A percentile compares a stretch with the other conserved stretches of the same genome.
These are phyloP conservation scores for Globisporangium megalacanthum DNA, from an alignment of 352 stramenopile genomes.

Conservation along the genomic window DNA sequence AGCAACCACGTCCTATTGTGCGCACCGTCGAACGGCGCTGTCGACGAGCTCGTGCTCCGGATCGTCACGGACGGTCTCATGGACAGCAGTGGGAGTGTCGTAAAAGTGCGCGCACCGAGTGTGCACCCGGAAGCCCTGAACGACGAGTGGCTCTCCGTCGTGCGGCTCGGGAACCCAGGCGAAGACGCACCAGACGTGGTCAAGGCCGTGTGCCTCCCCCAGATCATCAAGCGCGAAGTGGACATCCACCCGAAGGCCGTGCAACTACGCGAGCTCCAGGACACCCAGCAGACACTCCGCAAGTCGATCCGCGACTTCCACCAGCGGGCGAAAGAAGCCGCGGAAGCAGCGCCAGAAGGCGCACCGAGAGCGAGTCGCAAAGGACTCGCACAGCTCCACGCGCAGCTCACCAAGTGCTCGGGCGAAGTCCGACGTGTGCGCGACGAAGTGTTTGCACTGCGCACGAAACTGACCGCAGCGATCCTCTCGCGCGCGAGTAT, in stretches of 20 bases:
- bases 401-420: conserved; percentile 62
- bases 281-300: conserved; percentile 57
- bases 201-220: conserved; percentile 68
- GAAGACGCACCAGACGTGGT: conserved; percentile 70
- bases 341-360: conserved; percentile 12
- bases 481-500: conserved; percentile 79
- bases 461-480: conserved; percentile 63
- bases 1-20: conserved; percentile 78
- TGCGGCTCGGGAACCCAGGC: conserved; percentile 72
- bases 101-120: conserved; percentile 61
- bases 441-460: conserved; percentile 74
- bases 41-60: conserved; percentile 87
- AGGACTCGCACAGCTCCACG: conserved; percentile 64
- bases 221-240: conserved; percentile 80
- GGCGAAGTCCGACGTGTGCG: conserved; percentile 77
- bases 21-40: conserved; percentile 87
- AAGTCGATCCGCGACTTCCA: conserved; percentile 72
- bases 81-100: conserved; percentile 41
- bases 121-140: conserved; percentile 45
- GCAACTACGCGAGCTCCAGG: conserved; percentile 50
- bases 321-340: conserved; percentile 42
- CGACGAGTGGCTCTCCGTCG: conserved; percentile 62
- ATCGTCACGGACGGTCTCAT: conserved; percentile 82
- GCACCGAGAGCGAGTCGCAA: conserved; percentile 33
- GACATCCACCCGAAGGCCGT: conserved; percentile 78